Percentiles rank a stretch among this genome's conserved stretches.
phyloP scores from a whole-genome alignment of 1,284 basidiomycete species.

The Apiotrichum gracile region DNA sequence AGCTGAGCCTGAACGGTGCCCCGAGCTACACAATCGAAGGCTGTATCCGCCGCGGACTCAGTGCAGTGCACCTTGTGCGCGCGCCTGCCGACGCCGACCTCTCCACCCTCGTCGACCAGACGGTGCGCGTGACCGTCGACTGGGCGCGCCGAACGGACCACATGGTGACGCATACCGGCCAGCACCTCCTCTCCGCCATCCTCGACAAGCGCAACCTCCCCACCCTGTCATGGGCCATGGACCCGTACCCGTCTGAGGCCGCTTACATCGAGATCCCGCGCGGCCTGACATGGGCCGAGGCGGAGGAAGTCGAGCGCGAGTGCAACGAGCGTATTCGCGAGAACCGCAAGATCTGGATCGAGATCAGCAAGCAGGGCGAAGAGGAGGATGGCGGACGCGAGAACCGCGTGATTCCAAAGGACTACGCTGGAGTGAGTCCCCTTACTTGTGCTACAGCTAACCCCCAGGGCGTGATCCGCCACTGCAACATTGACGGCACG shows the following conservation, averaged over 20 bases:
- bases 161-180: constrained; percentile 75
- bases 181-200: constrained; percentile 76
- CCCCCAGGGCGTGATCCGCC: constrained; percentile 62
- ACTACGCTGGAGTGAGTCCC: constrained; percentile 42
- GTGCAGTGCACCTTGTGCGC: constrained; percentile 70
- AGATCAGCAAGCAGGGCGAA: constrained; percentile 26
- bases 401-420: constrained; percentile 59
- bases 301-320: constrained; percentile 57
- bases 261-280: constrained; percentile 73
- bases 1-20: no score
- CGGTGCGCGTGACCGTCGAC: constrained; percentile 58
- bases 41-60: constrained; percentile 63
- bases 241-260: constrained; percentile 54
- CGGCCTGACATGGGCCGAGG: constrained; percentile 61
- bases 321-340: constrained; percentile 57
- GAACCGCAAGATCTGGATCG: constrained; percentile 33
- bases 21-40: no score
- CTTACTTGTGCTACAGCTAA: background rate
- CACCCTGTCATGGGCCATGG: constrained; percentile 68
- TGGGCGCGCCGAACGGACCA: constrained; percentile 70
- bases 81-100: constrained; percentile 45
- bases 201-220: constrained; percentile 66
- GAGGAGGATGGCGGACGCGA: constrained; percentile 53
- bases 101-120: constrained; percentile 46
- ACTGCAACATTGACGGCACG: constrained; percentile 70